These are phyloP conservation scores for Chlamydomonas applanata DNA, from an alignment of 139 green algal species.

Conservation along the genomic window DNA sequence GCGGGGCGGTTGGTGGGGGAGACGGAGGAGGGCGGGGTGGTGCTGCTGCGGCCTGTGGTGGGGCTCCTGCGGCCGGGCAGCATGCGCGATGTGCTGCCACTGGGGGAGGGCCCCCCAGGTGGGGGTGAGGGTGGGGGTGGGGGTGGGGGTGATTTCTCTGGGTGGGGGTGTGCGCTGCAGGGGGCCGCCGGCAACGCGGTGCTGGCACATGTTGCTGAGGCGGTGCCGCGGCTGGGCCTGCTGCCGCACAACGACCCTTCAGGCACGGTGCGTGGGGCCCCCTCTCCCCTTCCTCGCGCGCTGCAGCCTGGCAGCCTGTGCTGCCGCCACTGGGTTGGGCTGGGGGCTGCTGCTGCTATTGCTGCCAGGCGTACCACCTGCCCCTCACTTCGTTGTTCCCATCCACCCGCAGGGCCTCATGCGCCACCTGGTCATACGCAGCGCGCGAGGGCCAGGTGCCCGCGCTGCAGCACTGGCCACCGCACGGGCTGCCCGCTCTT, in stretches of 20 bases:
- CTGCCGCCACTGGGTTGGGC: too few species aligned
- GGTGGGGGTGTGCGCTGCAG: constrained; percentile 21
- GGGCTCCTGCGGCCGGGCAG: constrained; percentile 35
- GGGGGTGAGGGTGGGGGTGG: too few species aligned
- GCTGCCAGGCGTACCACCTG: too few species aligned
- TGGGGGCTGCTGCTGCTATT: too few species aligned
- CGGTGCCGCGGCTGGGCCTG: constrained; percentile 11
- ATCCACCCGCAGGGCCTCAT: constrained; percentile 8
- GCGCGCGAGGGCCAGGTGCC: not conserved
- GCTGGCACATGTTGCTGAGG: not conserved
- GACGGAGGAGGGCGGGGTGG: too few species aligned
- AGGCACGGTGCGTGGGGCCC: not conserved
- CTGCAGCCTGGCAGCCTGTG: too few species aligned
- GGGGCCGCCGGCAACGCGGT: constrained; percentile 23
- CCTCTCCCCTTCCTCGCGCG: too few species aligned
- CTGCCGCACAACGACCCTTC: constrained; percentile 30
- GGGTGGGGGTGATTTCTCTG: too few species aligned
- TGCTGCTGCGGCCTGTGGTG: constrained; percentile 18
- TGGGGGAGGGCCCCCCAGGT: constrained; percentile 22
- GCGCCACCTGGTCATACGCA: constrained; percentile 10
- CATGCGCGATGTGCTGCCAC: constrained; percentile 37
- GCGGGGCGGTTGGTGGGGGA: too few species aligned
- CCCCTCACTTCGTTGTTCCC: too few species aligned
- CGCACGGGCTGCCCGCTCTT: too few species aligned
- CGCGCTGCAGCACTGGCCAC: too few species aligned